phyloP scores from a whole-genome alignment of 2,329 filamentous ascomycete genomes.

The Dactylellina leptospora region DNA sequence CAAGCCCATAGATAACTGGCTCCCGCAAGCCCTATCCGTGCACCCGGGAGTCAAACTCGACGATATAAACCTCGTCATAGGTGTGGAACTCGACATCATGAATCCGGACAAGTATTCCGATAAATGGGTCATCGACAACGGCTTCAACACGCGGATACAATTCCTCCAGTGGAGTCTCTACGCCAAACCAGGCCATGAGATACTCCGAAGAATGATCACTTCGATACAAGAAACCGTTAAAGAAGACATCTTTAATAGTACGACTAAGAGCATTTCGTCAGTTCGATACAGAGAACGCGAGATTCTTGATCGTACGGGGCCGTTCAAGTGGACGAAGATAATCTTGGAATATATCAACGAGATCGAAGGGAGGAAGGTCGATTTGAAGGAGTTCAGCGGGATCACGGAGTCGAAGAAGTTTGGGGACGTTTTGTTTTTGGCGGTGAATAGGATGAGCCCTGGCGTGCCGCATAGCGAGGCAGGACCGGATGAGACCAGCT shows the following conservation, averaged over 20 bases:
- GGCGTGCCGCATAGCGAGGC: slow-evolving; percentile 22
- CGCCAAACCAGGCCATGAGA: slow-evolving; percentile 39
- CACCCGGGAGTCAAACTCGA: not conserved
- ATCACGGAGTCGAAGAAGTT: slow-evolving; percentile 9
- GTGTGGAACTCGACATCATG: slow-evolving; percentile 42
- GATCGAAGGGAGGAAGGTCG: slow-evolving; percentile 28
- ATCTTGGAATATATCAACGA: slow-evolving; percentile 31
- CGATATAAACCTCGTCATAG: slow-evolving; percentile 36
- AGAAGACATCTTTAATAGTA: slow-evolving; percentile 8
- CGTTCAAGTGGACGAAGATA: slow-evolving; percentile 33
- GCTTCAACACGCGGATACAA: slow-evolving; percentile 20
- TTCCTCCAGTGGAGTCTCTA: slow-evolving; percentile 45
- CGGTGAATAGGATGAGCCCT: slow-evolving; percentile 25
- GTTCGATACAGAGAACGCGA: slow-evolving; percentile 13
- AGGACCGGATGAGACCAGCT: slow-evolving; percentile 3
- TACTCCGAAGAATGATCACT: slow-evolving; percentile 32
- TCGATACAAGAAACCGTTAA: slow-evolving; percentile 17
- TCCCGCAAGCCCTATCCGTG: not conserved
- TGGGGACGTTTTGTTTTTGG: slow-evolving; percentile 26
- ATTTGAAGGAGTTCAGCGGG: slow-evolving; percentile 16
- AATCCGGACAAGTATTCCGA: slow-evolving; percentile 20
- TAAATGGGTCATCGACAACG: slow-evolving; percentile 21
- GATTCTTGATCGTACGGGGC: slow-evolving; percentile 26
- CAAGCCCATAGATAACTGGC: slow-evolving; percentile 27
- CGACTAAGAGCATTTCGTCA: not conserved